Evolutionary conservation across 2,329 filamentous ascomycete species (phyloP).

Genomic region (Didymellaceae sp.): DNA sequence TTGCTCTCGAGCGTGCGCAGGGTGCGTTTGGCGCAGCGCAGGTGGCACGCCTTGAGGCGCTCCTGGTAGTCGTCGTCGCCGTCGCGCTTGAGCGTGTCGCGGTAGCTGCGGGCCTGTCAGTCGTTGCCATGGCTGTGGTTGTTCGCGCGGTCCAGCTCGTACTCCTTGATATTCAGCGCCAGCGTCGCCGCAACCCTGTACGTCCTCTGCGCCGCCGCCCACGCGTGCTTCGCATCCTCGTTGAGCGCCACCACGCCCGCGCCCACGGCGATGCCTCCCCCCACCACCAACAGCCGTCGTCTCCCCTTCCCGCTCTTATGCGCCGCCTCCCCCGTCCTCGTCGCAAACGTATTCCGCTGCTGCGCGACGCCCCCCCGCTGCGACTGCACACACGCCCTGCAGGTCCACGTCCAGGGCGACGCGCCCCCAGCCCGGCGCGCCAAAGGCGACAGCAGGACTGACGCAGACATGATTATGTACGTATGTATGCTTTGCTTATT

Average conservation of each 20-base stretch:
- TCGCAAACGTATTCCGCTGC: slow-evolving; percentile 25
- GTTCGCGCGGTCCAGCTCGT: slow-evolving; percentile 44
- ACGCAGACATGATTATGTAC: slow-evolving; percentile 40
- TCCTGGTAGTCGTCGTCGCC: slow-evolving; percentile 69
- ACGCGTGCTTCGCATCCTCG: slow-evolving; percentile 76
- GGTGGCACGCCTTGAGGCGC: slow-evolving; percentile 83
- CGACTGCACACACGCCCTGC: slow-evolving; percentile 41
- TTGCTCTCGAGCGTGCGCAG: slow-evolving; percentile 90
- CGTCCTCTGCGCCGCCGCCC: slow-evolving; percentile 76
- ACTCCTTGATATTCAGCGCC: slow-evolving; percentile 89
- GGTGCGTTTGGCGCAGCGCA: slow-evolving; percentile 88
- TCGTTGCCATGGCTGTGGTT: not conserved
- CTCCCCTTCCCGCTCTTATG: slow-evolving; percentile 32
- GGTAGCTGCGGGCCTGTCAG: slow-evolving; percentile 69
- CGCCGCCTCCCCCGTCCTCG: slow-evolving; percentile 7
- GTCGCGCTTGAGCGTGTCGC: slow-evolving; percentile 76
- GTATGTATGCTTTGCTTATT: too few relatives aligned
- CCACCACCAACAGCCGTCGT: slow-evolving; percentile 35
- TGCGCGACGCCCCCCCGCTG: slow-evolving; percentile 29
- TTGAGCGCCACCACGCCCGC: slow-evolving; percentile 58
- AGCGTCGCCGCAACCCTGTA: slow-evolving; percentile 78
- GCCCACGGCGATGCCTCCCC: slow-evolving; percentile 43
- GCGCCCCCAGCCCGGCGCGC: slow-evolving; percentile 29
- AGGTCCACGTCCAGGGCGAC: slow-evolving; percentile 46
- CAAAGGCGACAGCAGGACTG: slow-evolving; percentile 29